Percentiles rank a stretch among this genome's conserved stretches.
Evolutionary conservation across 78 protist genomes (phyloP).

Genomic region (Thecamonas trahens): DNA sequence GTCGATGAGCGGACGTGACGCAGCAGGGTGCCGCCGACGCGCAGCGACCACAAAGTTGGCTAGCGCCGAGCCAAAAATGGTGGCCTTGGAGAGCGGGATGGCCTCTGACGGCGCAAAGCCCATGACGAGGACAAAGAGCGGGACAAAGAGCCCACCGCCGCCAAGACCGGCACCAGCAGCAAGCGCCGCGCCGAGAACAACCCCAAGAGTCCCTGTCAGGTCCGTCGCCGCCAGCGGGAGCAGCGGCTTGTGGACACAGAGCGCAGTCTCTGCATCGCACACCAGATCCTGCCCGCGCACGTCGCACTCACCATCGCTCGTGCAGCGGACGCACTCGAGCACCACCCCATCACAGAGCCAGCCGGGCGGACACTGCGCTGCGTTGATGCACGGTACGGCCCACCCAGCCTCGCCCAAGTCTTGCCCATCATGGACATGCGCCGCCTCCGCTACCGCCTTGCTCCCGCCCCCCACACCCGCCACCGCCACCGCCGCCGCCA

Average conservation of each 20-base stretch:
- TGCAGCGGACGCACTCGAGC: no score
- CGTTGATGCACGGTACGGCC: no score
- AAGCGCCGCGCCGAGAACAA: conserved; percentile 9
- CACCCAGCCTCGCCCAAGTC: no score
- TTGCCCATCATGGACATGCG: no score
- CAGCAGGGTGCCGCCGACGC: conserved; percentile 10
- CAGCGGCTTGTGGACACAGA: conserved; percentile 10
- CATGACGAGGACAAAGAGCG: conserved; percentile 16
- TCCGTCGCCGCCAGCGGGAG: conserved; percentile 6
- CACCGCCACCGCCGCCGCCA: no score
- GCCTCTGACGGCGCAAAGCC: not conserved
- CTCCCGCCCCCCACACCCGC: no score
- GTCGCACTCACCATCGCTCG: no score
- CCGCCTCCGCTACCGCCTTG: no score
- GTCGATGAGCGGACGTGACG: conserved; percentile 25
- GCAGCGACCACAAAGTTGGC: not conserved
- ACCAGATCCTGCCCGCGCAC: no score
- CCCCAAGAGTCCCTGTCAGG: not conserved
- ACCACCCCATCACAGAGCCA: no score
- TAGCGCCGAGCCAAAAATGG: conserved; percentile 33
- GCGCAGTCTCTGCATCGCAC: no score
- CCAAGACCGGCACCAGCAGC: conserved; percentile 49
- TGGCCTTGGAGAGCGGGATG: conserved; percentile 24
- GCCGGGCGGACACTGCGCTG: no score
- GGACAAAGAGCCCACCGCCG: conserved; percentile 61